Percentiles rank a stretch among this genome's conserved stretches.
Evolutionary conservation across 192 early-diverging fungal species (phyloP).

Genomic region (Ambispora gerdemannii): DNA sequence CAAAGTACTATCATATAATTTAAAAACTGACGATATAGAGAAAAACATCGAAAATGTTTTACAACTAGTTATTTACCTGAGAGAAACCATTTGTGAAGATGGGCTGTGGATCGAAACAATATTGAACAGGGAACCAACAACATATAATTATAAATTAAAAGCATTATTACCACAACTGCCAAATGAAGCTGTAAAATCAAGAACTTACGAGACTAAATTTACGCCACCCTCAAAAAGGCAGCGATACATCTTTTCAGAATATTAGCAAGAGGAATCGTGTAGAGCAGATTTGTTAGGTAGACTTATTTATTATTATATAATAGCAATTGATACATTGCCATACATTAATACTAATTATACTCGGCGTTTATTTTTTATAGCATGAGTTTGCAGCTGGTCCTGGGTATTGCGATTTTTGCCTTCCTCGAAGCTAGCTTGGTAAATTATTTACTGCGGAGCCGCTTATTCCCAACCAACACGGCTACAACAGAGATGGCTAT

Average conservation of each 20-base stretch:
- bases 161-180: constrained; percentile 19
- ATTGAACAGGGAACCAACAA: constrained; percentile 24
- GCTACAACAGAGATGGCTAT: no score
- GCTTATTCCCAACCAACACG: no score
- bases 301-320: no score
- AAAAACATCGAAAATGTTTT: constrained; percentile 25
- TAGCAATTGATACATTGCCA: no score
- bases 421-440: no score
- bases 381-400: no score
- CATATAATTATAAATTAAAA: constrained; percentile 23
- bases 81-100: constrained; percentile 30
- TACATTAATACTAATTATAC: no score
- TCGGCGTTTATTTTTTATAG: no score
- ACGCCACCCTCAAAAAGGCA: constrained; percentile 6
- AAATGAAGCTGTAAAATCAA: constrained; percentile 16
- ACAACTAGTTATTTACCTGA: constrained; percentile 29
- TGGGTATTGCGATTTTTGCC: no score
- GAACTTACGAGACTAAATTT: constrained; percentile 15
- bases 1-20: constrained; percentile 28
- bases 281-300: no score
- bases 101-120: constrained; percentile 24
- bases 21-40: constrained; percentile 28
- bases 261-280: no score
- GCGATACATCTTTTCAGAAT: constrained; percentile 17
- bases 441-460: no score